Evolutionary conservation across 2,329 filamentous ascomycete species (phyloP), one percentile per base, ranked within the genome.

Genomic region (Neonectria faginata): DNA sequence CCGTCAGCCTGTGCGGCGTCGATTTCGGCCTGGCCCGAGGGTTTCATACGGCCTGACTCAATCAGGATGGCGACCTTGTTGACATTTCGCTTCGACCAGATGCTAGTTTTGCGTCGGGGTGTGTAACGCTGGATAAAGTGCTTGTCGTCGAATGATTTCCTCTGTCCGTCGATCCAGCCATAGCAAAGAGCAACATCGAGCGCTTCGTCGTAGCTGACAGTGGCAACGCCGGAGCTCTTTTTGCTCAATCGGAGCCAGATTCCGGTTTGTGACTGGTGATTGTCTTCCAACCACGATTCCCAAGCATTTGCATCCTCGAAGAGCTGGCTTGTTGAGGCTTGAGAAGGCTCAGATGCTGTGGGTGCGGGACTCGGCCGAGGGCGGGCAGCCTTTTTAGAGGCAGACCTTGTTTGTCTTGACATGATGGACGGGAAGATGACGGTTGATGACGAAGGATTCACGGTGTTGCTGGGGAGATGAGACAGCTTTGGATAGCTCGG

Each of bases 151-250:
- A 79, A 73, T 3, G 77, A 62, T 18, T 77, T 78, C 2, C 80
- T 80, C 70, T 87, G 86, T 0, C 87, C 86, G 72, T 90, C 87
- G 61, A 89, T 90, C 87, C 88, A 90, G 45, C 88, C 88, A 70
- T 84, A 85, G 73, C 87, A 89, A 7, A 90, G 79, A 1, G 87
- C 86, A 36, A 80, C 76, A 70, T 89, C 84, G 18, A 89, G 80
- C 1, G 87, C 87, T 71, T 88, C 77, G 64, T 70, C 80, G 72
- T 83, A 82, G 16, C 80, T 81, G 14, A 88, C 75, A 0, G 84
- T 83, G 1, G 78, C 66, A n/a, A 80, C 74, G 3, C 75, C 72
- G 1, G 80, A 80, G 20, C 74, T 60, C 62, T 85, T 87, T 62
- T 87, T 87, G 51, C 79, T 79, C 25, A 86, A 76, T 55, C 83